Evolutionary conservation across 1,139 yeast species (phyloP), one percentile per base, ranked within the genome.

Genomic region (Nakaseomyces bracarensis): DNA sequence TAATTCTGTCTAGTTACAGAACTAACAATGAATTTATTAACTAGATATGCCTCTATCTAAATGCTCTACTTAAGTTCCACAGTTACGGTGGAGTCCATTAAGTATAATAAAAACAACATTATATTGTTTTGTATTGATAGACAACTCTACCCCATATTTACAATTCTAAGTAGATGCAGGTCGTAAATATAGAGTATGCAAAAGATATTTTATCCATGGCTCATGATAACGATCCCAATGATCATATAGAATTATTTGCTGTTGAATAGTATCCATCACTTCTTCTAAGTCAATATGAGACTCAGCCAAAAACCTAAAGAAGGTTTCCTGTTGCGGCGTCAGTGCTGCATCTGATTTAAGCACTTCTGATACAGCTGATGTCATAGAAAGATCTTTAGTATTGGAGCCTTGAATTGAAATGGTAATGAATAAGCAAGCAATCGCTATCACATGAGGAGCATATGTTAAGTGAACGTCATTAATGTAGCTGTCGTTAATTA

Each of bases 381-480:
- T 28, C 26, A 33, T n/a, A 7, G 37, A 21, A 1, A 28, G 15
- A 9, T 30, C 36, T 25, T 47, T 48, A 13, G 47, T 43, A 25
- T 48, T 29, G 18, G 48, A 49, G 8, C 48, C 50, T 35, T 47
- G 49, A 22, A 53, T 47, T 29, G 58, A 56, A 27, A 55, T 46
- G 1, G 59, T 58, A 9, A 56, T 52, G 43, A 61, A 57, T 13
- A 89, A 66, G n/a, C 95, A 76, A 0, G 94, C 78, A 29, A 82
- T 67, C 1, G 96, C 95, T 11, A 87, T 74, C n/a, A 87, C 75
- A 62, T 87, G 96, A 0, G 98, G 98, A 0, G 97, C 93, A 50
- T 77, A 79, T 11, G 87, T 61, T 42, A 91, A 64, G 45, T 85
- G 89, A 28, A 86, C 67, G 58, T 91, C 97, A 1, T 96, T 85